Evolutionary conservation across 495 filamentous ascomycete species (phyloP).

Genomic region (Parathielavia appendiculata): DNA sequence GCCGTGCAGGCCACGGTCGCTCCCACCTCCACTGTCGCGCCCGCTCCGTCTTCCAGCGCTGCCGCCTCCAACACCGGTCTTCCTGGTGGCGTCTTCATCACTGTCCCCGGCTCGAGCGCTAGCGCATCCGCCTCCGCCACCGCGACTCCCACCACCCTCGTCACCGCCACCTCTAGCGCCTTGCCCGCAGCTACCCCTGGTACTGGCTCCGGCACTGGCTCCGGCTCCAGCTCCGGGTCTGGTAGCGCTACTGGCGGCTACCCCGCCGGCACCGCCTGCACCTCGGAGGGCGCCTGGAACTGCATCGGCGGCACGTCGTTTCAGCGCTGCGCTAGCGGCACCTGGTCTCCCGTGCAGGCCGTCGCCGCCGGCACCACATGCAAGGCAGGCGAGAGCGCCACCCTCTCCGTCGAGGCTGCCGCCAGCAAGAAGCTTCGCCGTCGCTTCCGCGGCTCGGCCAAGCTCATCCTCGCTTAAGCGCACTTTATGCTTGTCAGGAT

Average conservation of each 20-base stretch:
- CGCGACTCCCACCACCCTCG: conserved; percentile 17
- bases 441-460: neutral
- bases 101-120: conserved; percentile 17
- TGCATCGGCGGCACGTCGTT: conserved; percentile 57
- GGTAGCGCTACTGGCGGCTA: conserved; percentile 18
- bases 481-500: neutral
- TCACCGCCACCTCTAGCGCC: conserved; percentile 18
- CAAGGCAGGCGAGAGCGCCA: conserved; percentile 44
- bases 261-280: conserved; percentile 41
- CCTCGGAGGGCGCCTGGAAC: conserved; percentile 56
- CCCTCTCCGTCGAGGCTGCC: conserved; percentile 29
- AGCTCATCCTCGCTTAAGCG: neutral
- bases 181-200: conserved; percentile 20
- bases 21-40: conserved; percentile 1
- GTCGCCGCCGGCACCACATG: conserved; percentile 59
- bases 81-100: conserved; percentile 30
- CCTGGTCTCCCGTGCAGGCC: conserved; percentile 50
- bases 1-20: conserved; percentile 18
- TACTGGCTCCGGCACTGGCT: conserved; percentile 13
- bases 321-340: conserved; percentile 60
- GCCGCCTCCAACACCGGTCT: conserved; percentile 6
- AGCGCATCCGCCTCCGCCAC: conserved; percentile 1
- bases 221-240: conserved; percentile 10
- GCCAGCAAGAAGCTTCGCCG: neutral
- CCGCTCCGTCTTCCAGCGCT: neutral